Percentiles rank a stretch among this genome's conserved stretches.
These are phyloP conservation scores for Stemphylium vesicarium DNA, from an alignment of 2,329 filamentous ascomycete genomes.

Conservation along the genomic window DNA sequence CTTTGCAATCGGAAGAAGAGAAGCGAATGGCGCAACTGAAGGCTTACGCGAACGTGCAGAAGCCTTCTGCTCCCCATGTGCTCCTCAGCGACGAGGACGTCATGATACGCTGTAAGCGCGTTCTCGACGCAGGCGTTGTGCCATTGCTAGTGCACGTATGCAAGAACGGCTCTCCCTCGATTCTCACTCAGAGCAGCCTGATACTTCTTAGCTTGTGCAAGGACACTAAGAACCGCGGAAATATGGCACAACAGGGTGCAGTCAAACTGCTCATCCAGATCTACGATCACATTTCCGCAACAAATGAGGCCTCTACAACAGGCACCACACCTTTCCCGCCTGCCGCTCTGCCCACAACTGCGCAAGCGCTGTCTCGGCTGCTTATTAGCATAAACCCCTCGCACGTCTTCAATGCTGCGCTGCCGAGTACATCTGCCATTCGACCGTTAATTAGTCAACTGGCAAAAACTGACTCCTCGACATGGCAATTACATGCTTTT, in stretches of 20 bases:
- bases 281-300: constrained; percentile 61
- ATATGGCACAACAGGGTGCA: constrained; percentile 91
- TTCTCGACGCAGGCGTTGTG: constrained; percentile 80
- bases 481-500: constrained; percentile 84
- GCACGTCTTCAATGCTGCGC: constrained; percentile 80
- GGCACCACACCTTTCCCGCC: constrained; percentile 41
- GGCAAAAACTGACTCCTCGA: constrained; percentile 61
- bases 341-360: constrained; percentile 61
- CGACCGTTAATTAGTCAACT: constrained; percentile 80
- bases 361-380: constrained; percentile 82
- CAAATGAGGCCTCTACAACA: constrained; percentile 53
- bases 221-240: constrained; percentile 74
- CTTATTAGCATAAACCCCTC: constrained; percentile 85
- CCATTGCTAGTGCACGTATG: constrained; percentile 78
- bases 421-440: constrained; percentile 78
- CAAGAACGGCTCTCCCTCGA: constrained; percentile 73
- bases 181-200: constrained; percentile 73
- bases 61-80: constrained; percentile 65
- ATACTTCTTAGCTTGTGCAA: constrained; percentile 81
- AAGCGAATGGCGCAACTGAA: constrained; percentile 91
- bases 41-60: constrained; percentile 87
- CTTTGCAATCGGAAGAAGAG: constrained; percentile 82
- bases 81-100: constrained; percentile 81
- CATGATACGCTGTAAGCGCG: constrained; percentile 72
- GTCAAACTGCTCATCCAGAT: constrained; percentile 81